phyloP scores from a whole-genome alignment of 2,329 filamentous ascomycete species.

The Scytalidium sp. region DNA sequence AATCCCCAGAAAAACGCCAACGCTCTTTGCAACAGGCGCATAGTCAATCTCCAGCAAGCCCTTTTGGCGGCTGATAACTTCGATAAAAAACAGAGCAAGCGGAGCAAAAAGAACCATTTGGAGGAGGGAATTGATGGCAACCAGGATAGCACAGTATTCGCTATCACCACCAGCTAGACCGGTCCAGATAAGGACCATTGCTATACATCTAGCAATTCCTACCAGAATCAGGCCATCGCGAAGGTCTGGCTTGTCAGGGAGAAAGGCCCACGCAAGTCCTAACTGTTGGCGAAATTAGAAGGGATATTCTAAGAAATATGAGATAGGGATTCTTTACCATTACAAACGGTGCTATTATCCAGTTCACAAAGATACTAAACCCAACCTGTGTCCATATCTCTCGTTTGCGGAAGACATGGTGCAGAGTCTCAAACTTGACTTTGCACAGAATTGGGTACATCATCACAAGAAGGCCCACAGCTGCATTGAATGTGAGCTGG shows the following conservation, averaged over 20 bases:
- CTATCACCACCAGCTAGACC: conserved; percentile 70
- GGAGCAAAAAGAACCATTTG: conserved; percentile 74
- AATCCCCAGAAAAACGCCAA: conserved; percentile 82
- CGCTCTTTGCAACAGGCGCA: conserved; percentile 69
- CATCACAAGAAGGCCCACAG: conserved; percentile 81
- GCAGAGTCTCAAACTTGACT: conserved; percentile 73
- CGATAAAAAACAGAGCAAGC: conserved; percentile 62
- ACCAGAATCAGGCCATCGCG: conserved; percentile 75
- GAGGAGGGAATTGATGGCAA: conserved; percentile 71
- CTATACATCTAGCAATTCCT: conserved; percentile 81
- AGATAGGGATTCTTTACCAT: conserved; percentile 47
- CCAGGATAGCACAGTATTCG: conserved; percentile 81
- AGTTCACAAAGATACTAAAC: conserved; percentile 76
- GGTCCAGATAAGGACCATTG: conserved; percentile 83
- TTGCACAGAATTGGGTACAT: conserved; percentile 95
- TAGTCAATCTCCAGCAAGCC: conserved; percentile 52
- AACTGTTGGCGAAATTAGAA: conserved; percentile 38
- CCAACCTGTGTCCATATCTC: conserved; percentile 75
- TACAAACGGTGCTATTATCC: conserved; percentile 76
- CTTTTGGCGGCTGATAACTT: conserved; percentile 56
- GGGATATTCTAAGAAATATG: neutral
- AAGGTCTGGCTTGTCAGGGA: conserved; percentile 55
- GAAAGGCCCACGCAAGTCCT: conserved; percentile 63
- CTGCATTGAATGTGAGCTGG: conserved; percentile 36
- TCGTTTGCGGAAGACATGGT: conserved; percentile 58